phyloP scores from a whole-genome alignment of 176 grass and related monocot genomes.

The Eleusine coracana region DNA sequence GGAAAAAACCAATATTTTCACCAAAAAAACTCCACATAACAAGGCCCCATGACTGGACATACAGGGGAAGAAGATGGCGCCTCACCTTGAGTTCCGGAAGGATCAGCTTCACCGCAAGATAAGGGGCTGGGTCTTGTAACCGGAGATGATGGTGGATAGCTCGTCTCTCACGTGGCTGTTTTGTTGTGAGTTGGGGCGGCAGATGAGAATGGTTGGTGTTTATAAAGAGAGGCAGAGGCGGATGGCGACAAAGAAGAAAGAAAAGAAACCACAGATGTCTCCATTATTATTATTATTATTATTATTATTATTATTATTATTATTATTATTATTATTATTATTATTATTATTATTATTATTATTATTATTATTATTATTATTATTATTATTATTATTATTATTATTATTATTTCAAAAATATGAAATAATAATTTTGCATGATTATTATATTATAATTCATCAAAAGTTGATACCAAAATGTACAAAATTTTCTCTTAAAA shows the following conservation, averaged over 20 bases:
- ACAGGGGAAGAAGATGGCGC: neutral
- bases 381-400: too few species aligned
- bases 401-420: too few species aligned
- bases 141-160: neutral
- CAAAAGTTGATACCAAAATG: too few species aligned
- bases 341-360: too few species aligned
- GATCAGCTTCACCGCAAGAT: neutral
- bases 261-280: too few species aligned
- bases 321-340: too few species aligned
- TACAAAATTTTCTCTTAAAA: too few species aligned
- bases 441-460: too few species aligned
- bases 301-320: too few species aligned
- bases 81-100: constrained; percentile 52
- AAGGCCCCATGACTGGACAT: neutral
- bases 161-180: neutral
- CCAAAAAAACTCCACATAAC: neutral
- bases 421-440: too few species aligned
- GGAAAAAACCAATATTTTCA: neutral
- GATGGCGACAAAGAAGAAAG: neutral
- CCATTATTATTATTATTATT: too few species aligned
- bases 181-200: constrained; percentile 44
- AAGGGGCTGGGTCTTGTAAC: neutral
- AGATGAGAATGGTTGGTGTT: constrained; percentile 14
- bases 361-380: too few species aligned
- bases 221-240: constrained; percentile 31